Conservation (phyloP, 2,329 filamentous ascomycete genomes). For the Celoporthe dispersa region DNA sequence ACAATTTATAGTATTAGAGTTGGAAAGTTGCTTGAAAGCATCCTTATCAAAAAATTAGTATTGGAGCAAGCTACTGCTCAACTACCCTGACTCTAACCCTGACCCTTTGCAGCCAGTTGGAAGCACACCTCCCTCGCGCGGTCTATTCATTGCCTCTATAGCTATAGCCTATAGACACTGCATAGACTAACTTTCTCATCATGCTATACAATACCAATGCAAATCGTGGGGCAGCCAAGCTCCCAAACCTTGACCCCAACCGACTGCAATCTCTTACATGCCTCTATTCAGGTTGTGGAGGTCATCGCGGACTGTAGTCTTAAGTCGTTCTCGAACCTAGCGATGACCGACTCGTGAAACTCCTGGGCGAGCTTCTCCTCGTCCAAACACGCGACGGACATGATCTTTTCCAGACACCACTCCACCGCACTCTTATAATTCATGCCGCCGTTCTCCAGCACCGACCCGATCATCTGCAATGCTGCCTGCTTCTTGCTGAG, state of each 20-base stretch:
- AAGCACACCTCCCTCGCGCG: no score
- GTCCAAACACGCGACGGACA: conserved; percentile 11
- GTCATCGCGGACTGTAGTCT: conserved; percentile 1
- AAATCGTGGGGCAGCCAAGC: background rate
- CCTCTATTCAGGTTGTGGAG: background rate
- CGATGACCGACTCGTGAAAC: conserved; percentile 13
- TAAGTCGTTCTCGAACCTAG: conserved; percentile 8
- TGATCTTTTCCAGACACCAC: conserved; percentile 13
- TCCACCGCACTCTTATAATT: conserved; percentile 9
- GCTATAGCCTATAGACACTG: no score
- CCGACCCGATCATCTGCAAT: background rate
- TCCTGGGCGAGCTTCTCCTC: conserved; percentile 13
- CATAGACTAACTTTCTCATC: no score
- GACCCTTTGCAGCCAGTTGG: no score
- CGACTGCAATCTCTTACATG: background rate
- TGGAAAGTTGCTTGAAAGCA: no score
- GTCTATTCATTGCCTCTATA: no score
- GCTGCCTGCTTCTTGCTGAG: conserved; percentile 12
- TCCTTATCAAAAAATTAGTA: no score
- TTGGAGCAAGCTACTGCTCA: no score
- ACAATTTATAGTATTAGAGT: no score
- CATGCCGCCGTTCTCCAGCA: conserved; percentile 13
- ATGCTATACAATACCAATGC: background rate
- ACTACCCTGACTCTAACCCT: no score
- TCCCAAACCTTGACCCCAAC: background rate